Base-by-base conservation (phyloP, 1,139 yeast species). In the Casaregolazyma suthepensis region DNA sequence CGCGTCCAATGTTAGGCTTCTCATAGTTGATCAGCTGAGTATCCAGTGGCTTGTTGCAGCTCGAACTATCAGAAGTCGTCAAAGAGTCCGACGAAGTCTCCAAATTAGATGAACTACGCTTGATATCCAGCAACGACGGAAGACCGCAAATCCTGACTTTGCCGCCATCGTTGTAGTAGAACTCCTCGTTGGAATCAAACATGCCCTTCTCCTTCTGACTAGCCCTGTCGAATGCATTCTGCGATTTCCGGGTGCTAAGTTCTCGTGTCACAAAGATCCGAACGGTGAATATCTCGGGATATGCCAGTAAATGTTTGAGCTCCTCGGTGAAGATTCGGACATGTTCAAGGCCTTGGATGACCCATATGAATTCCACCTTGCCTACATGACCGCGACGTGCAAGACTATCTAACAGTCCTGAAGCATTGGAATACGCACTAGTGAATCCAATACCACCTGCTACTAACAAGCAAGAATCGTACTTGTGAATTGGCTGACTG, bases 381-480 rank as follows among this genome's bases (percentile, higher is more conserved):
- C 56, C 48, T 18, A 52, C 47, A n/a, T 35, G 40, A 12, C 40
- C 40, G 4, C 17, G 17, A n/a, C 17, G 40, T 4, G 5, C 17
- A 15, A 13, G 17, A 13, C 40, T 15, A n/a, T 35, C 40, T 35
- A 35, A n/a, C 26, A 61, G 50, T 22, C 54, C 55, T 9, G 56
- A 50, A n/a, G 65, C 65, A 47, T 63, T 58, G 12, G 68, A 56
- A 65, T 66, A 61, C 15, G 58, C 58, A 3, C 83, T 81, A 1
- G 91, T 83, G 54, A 85, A 73, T 63, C 93, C 93, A 59, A 82
- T 83, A 54, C 89, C 88, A 59, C 87, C 84, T 2, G 81, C 79
- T 52, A 83, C 57, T 50, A 83, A 71, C 15, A 82, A 65, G 6
- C 75, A 66, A 44, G 76, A 76, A 52, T 80, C 80, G 62, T 76